Evolutionary conservation across 169 alveolate genomes (phyloP).

Genomic region (Cryptosporidium meleagridis): DNA sequence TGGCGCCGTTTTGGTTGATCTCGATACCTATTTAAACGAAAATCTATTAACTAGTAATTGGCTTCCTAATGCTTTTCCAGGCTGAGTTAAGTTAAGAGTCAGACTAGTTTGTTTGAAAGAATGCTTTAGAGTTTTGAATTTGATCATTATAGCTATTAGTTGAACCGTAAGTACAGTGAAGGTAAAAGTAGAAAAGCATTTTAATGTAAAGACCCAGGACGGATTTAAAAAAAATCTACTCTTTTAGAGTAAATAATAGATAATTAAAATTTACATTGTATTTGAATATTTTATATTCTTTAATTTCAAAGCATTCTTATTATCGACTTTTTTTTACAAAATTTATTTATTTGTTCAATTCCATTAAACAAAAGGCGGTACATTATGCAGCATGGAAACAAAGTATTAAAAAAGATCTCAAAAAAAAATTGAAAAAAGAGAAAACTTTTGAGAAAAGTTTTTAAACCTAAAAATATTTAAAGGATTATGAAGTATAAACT

Average conservation of each 20-base stretch:
- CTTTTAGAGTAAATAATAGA: too few relatives aligned
- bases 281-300: too few relatives aligned
- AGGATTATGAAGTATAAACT: constrained; percentile 1
- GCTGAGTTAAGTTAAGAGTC: too few relatives aligned
- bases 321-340: not conserved
- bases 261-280: too few relatives aligned
- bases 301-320: not conserved
- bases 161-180: not conserved
- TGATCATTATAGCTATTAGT: too few relatives aligned
- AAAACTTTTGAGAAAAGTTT: not conserved
- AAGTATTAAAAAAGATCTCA: constrained; percentile 13
- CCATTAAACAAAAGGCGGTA: not conserved
- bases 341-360: not conserved
- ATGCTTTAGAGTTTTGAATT: too few relatives aligned
- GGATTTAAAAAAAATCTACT: too few relatives aligned
- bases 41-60: not conserved
- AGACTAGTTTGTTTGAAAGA: not conserved
- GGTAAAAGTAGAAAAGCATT: too few relatives aligned
- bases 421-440: not conserved
- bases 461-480: not conserved
- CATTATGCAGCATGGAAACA: not conserved
- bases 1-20: not conserved
- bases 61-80: too few relatives aligned
- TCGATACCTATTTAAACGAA: not conserved
- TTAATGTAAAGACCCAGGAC: too few relatives aligned